These are phyloP conservation scores for Hypsizygus marmoreus DNA, from an alignment of 768 basidiomycete species.

Conservation along the genomic window DNA sequence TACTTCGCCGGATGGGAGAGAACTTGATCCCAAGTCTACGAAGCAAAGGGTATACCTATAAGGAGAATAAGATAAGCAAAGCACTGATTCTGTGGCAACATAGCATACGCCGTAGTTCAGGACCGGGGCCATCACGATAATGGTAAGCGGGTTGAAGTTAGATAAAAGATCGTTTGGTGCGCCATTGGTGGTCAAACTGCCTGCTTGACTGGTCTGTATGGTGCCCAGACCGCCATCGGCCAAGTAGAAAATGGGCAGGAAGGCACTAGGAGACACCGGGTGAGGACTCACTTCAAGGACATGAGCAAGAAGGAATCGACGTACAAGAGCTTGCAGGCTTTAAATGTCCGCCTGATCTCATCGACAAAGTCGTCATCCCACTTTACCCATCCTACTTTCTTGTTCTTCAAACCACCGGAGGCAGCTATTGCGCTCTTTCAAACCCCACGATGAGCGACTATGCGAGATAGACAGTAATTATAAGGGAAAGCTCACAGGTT, in stretches of 20 bases:
- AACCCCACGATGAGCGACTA: too few species aligned
- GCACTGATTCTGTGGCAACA: background rate
- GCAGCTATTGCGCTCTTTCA: too few species aligned
- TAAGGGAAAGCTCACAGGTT: slow-evolving; percentile 17
- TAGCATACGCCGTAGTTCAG: slow-evolving; percentile 22
- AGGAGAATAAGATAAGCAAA: background rate
- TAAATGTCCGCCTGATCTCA: slow-evolving; percentile 30
- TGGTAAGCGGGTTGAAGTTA: slow-evolving; percentile 35
- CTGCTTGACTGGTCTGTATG: slow-evolving; percentile 29
- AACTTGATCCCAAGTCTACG: slow-evolving; percentile 31
- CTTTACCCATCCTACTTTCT: slow-evolving; percentile 18
- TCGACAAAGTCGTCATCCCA: slow-evolving; percentile 37
- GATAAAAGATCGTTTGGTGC: slow-evolving; percentile 31
- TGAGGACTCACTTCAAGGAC: background rate
- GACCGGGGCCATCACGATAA: slow-evolving; percentile 29
- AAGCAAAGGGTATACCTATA: slow-evolving; percentile 29
- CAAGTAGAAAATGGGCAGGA: slow-evolving; percentile 30
- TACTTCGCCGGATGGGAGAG: slow-evolving; percentile 26
- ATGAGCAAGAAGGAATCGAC: background rate
- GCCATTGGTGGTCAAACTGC: slow-evolving; percentile 31
- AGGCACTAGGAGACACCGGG: slow-evolving; percentile 11
- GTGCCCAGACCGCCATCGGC: slow-evolving; percentile 30
- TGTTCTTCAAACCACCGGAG: slow-evolving; percentile 14
- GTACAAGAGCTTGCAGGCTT: slow-evolving; percentile 32
- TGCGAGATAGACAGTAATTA: background rate